These are phyloP conservation scores for Trametes polyzona DNA, from an alignment of 1,284 basidiomycete species.

Conservation along the genomic window DNA sequence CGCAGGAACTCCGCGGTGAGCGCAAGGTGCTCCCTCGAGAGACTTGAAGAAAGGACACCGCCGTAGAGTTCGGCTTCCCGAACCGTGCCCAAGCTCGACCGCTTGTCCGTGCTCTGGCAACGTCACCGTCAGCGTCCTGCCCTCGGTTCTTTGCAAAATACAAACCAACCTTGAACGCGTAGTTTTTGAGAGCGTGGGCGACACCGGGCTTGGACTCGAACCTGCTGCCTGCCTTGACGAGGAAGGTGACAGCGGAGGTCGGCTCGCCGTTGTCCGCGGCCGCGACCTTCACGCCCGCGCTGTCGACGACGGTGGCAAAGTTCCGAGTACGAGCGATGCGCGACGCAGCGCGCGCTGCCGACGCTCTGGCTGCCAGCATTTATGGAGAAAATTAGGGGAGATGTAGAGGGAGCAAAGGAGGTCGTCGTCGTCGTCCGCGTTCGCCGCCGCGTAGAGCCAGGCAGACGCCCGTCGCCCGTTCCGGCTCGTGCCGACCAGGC, in stretches of 20 bases:
- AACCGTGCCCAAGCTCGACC: slow-evolving; percentile 89
- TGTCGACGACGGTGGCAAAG: slow-evolving; percentile 82
- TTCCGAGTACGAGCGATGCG: slow-evolving; percentile 67
- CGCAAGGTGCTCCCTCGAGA: slow-evolving; percentile 90
- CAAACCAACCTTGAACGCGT: slow-evolving; percentile 86
- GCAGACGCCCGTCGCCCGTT: slow-evolving; percentile 9
- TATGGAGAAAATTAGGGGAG: slow-evolving; percentile 20
- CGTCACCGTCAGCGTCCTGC: not conserved
- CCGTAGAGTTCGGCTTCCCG: slow-evolving; percentile 95
- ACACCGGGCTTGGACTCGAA: slow-evolving; percentile 87
- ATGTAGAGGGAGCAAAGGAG: slow-evolving; percentile 11
- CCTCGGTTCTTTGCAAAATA: not conserved
- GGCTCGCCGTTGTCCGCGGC: slow-evolving; percentile 81
- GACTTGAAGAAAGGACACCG: slow-evolving; percentile 86
- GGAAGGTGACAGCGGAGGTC: slow-evolving; percentile 84
- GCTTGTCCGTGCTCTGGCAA: slow-evolving; percentile 75
- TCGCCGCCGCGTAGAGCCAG: not conserved
- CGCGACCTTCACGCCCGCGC: slow-evolving; percentile 83
- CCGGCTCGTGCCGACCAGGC: slow-evolving; percentile 18
- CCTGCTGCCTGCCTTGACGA: slow-evolving; percentile 90
- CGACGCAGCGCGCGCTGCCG: slow-evolving; percentile 56
- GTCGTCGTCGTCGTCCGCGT: slow-evolving; percentile 10
- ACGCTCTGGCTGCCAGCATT: slow-evolving; percentile 66
- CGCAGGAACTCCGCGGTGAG: slow-evolving; percentile 91
- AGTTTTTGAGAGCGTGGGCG: slow-evolving; percentile 93